These are phyloP conservation scores for Quercus variabilis DNA, from an alignment of 306 rosid species.

Conservation along the genomic window DNA sequence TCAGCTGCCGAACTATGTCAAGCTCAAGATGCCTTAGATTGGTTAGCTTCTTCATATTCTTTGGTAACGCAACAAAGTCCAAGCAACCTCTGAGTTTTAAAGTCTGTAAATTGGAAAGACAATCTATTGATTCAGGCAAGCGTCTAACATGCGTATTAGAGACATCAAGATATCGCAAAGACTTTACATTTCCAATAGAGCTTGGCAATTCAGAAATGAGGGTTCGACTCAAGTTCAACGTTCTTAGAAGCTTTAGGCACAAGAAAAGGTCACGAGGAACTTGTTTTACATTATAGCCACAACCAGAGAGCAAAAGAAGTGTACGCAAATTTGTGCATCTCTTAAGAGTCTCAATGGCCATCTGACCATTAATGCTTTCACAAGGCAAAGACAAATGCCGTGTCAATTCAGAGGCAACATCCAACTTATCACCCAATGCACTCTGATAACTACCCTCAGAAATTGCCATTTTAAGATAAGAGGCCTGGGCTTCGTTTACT, in stretches of 20 bases:
- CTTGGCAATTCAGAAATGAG: conserved; percentile 17
- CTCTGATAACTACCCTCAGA: background rate
- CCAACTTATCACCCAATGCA: background rate
- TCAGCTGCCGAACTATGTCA: conserved; percentile 5
- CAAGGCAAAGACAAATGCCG: conserved; percentile 9
- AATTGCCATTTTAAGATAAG: background rate
- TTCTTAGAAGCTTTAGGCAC: conserved; percentile 2
- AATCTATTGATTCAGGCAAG: conserved; percentile 11
- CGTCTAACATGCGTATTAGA: conserved; percentile 9
- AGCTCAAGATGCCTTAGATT: conserved; percentile 23
- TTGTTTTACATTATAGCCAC: background rate
- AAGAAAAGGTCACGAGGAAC: conserved; percentile 17
- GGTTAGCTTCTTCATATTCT: conserved; percentile 7
- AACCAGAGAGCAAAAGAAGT: background rate
- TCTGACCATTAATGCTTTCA: background rate
- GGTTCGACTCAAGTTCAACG: conserved; percentile 6
- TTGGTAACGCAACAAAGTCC: conserved; percentile 15
- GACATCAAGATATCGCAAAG: background rate
- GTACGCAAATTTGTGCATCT: background rate
- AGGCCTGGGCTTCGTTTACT: background rate
- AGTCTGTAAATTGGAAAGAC: conserved; percentile 9
- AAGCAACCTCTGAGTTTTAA: conserved; percentile 13
- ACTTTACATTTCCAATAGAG: conserved; percentile 15
- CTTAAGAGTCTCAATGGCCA: background rate
- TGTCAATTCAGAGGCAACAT: background rate